These are phyloP conservation scores for Dittrichia graveolens DNA, from an alignment of 129 eudicot species.

Conservation along the genomic window DNA sequence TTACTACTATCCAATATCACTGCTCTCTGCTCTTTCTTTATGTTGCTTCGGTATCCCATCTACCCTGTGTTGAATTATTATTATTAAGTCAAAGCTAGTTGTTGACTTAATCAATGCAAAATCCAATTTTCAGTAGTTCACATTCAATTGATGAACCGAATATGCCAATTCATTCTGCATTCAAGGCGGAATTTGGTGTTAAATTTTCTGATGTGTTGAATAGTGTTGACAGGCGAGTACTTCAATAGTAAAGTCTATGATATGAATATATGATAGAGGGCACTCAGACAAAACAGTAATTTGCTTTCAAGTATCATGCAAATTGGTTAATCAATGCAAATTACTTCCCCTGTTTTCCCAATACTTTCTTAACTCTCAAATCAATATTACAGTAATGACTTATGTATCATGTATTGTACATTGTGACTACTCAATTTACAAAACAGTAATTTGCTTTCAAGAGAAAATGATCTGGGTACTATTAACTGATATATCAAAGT, in stretches of 20 bases:
- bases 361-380: neutral
- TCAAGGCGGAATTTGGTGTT: constrained; percentile 23
- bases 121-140: neutral
- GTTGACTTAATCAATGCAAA: constrained; percentile 26
- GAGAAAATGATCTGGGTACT: no score
- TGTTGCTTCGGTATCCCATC: constrained; percentile 14
- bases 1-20: constrained; percentile 19
- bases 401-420: neutral
- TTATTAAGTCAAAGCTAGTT: constrained; percentile 32
- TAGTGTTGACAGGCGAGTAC: constrained; percentile 30
- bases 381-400: neutral
- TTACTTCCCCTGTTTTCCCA: neutral
- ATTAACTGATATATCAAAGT: no score
- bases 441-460: no score
- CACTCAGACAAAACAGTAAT: constrained; percentile 25
- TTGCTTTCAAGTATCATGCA: no score
- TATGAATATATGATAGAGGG: neutral
- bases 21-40: neutral
- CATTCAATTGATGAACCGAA: constrained; percentile 5
- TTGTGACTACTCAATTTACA: no score
- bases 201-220: constrained; percentile 27
- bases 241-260: constrained; percentile 4
- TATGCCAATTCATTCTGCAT: constrained; percentile 26
- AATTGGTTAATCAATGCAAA: no score
- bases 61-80: constrained; percentile 25